A percentile compares a stretch with the other conserved stretches of the same genome.
These are phyloP conservation scores for Aspergillus conjunctus DNA, from an alignment of 495 filamentous ascomycete genomes.

Conservation along the genomic window DNA sequence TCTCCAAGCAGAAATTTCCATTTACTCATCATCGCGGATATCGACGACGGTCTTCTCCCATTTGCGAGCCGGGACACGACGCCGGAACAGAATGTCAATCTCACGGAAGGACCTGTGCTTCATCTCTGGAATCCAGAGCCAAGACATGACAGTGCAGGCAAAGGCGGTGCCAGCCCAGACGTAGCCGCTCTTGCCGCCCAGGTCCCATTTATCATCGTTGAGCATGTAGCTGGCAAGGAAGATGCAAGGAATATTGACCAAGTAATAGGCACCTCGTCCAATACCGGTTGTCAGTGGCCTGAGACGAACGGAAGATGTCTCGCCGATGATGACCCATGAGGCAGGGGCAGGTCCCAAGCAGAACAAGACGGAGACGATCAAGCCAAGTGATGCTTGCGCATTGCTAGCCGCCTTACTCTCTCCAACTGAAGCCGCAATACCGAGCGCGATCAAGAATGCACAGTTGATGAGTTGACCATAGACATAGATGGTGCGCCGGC, in stretches of 20 bases:
- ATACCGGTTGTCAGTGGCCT: conserved; percentile 75
- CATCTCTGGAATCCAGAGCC: conserved; percentile 59
- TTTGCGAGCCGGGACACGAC: conserved; percentile 55
- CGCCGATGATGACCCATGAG: conserved; percentile 73
- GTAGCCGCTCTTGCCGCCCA: conserved; percentile 71
- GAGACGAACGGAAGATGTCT: conserved; percentile 70
- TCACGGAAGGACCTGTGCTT: conserved; percentile 55
- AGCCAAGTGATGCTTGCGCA: conserved; percentile 62
- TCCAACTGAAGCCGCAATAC: conserved; percentile 66
- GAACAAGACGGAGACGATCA: conserved; percentile 49
- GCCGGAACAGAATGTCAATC: conserved; percentile 57
- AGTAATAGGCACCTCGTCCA: conserved; percentile 68
- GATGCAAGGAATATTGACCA: conserved; percentile 67
- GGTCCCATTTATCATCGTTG: conserved; percentile 70
- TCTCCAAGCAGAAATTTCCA: no score
- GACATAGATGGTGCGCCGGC: conserved; percentile 70
- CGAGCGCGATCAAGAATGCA: conserved; percentile 61
- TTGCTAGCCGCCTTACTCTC: conserved; percentile 40
- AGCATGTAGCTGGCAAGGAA: conserved; percentile 58
- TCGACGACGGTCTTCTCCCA: conserved; percentile 55
- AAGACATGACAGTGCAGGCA: conserved; percentile 60
- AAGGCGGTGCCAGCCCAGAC: conserved; percentile 76
- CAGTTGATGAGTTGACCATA: conserved; percentile 62
- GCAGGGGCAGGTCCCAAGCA: conserved; percentile 75
- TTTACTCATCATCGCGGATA: conserved; percentile 55